Base-by-base conservation (phyloP, 768 basidiomycete genomes). In the Lactifluus volemus region DNA sequence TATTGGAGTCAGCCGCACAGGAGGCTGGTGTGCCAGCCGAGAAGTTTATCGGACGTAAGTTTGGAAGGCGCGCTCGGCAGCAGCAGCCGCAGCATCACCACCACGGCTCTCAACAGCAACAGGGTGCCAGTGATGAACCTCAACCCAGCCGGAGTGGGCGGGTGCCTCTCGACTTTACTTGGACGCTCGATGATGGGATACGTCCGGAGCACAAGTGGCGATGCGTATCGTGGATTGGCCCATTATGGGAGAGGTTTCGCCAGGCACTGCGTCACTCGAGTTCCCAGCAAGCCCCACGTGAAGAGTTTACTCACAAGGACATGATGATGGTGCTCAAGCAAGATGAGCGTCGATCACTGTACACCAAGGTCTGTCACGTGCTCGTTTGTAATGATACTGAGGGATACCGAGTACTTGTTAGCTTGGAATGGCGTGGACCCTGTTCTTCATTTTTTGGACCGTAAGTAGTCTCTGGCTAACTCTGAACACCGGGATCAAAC, bases 371-470 rank as follows among this genome's bases (percentile, higher is more conserved):
- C 49, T 56, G 67, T 66, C 17, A 30, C 38, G 2, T 25, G 4
- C 49, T 30, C 8, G 11, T 36, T 34, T 14, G 11, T 25, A 19
- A 19, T 29, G 14, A 14, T 12, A 5, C 19, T 12, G 15, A 9
- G 9, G 1, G 9, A 32, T 42, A 1, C 59, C 10, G 36, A 44
- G 15, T n/a, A 14, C 60, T 29, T 15, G 12, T 36, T 58, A 78
- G 76, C 69, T 79, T 34, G 49, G 67, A 2, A 71, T 88, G 19
- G 83, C 85, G 0, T 81, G 82, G 74, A 52, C 70, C 0, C 65
- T 87, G 34, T 92, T 92, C 72, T 68, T 89, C 21, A 65, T 79
- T n/a, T 93, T 93, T 74, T 93, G 91, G 91, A 75, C 82, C 67
- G 85, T 88, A 61, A 61, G 79, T 70, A 15, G 47, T 30, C 49